Evolutionary conservation across 768 basidiomycete genomes (phyloP), one percentile per base, ranked within the genome.

Genomic region (Boletus bicolor): DNA sequence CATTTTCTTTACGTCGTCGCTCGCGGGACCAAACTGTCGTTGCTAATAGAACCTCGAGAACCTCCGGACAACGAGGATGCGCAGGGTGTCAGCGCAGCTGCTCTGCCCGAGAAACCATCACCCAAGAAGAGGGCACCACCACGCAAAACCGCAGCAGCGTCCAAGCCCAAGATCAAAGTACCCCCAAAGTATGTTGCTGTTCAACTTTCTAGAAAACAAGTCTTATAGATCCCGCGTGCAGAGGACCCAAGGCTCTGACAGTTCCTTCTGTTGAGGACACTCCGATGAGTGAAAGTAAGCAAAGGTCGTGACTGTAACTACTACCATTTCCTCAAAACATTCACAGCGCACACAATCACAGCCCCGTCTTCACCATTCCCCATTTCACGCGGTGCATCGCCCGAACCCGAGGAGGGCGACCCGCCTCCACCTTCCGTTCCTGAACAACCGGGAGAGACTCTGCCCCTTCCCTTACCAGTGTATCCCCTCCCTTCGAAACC

Each of bases 401-500:
- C 82, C 35, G 83, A 84, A 46, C 78, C 78, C 37, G 83, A 83
- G 55, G 69, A 65, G 28, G 52, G 64, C 15, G 65, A 67, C 39
- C 64, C 57, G 0, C 67, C 58, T 24, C 63, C 58, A 9, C 73
- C 72, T 8, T 71, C 76, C 39, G 68, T 38, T 30, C 53, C 62
- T 9, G 58, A 73, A 61, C 68, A 60, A 54, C 67, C 71, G 17
- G 69, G 77, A 50, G 81, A 87, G 49, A 80, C 74, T 50, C 74
- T 79, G 19, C 81, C 89, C 1, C 76, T 65, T 38, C 65, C 64
- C 30, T 2, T 87, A 3, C 90, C 90, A 4, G 71, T 85, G 30
- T 92, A 91, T 59, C 87, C 90, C 1, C 79, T 91, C 24, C 89
- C 90, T 12, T 80, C 84, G n/a, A 90, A 87, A 69, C 88, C 89